Base-by-base conservation (phyloP, 1,284 basidiomycete species). In the Hemileia vastatrix region DNA sequence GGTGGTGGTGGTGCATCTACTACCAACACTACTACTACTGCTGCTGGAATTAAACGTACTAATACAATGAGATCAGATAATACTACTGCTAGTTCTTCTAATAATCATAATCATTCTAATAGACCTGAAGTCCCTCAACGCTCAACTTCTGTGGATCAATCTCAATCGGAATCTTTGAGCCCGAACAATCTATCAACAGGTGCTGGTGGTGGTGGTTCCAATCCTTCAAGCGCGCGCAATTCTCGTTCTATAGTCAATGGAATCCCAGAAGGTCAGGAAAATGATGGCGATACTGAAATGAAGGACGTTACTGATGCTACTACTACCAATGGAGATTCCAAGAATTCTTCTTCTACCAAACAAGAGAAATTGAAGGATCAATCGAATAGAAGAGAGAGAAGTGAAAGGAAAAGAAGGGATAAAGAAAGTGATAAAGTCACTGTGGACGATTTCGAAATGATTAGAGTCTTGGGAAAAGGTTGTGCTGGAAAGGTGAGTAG, bases 371-470 rank as follows among this genome's bases (percentile, higher is more conserved):
- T 40, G 36, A 40, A 40, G 15, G 36, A 57, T 15, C 33, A 6
- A 40, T 33, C 13, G 6, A 24, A 40, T 47, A 51, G 65, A 66
- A 63, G 78, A n/a, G n/a, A n/a, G n/a, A n/a, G n/a, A n/a, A n/a
- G n/a, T n/a, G n/a, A n/a, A n/a, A n/a, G n/a, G n/a, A 40, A 50
- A 18, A 45, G 48, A 32, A 27, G 52, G 33, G 60, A 51, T 6
- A 57, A 36, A 19, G 57, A 54, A 13, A 45, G 40, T 45, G 70
- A 72, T 47, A n/a, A n/a, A n/a, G n/a, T n/a, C n/a, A n/a, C n/a
- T n/a, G n/a, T 97, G 65, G 83, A 90, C 70, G 91, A 96, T 77
- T 96, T 96, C 76, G 90, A 96, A 78, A 88, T 96, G 83, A 86
- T 95, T 81, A 83, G 90, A 21, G 93, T 96, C 21, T 80, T 97